These are phyloP conservation scores for Lactarius pseudohatsudake DNA, from an alignment of 768 basidiomycete species.

Conservation along the genomic window DNA sequence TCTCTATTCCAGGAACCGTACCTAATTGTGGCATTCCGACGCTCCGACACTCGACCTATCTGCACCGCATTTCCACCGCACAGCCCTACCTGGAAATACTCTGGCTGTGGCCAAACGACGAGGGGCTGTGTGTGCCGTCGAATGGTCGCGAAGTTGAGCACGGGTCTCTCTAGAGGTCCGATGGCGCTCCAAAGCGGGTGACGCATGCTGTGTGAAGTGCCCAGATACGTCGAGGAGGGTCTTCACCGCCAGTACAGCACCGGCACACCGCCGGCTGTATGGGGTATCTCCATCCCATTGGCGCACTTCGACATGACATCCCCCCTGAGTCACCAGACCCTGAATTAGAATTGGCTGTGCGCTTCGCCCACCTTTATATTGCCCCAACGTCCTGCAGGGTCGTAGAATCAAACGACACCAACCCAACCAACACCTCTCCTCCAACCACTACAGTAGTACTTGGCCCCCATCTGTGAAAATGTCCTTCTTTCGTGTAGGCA, in stretches of 20 bases:
- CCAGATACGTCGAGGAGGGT: not conserved
- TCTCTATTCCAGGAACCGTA: too few relatives aligned
- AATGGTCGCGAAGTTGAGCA: not conserved
- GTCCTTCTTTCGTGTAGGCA: not conserved
- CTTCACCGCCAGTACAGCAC: not conserved
- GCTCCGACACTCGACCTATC: not conserved
- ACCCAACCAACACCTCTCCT: not conserved
- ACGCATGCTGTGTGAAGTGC: not conserved
- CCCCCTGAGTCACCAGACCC: not conserved
- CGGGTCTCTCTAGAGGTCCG: not conserved
- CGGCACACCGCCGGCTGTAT: not conserved
- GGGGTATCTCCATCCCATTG: not conserved
- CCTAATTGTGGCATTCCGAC: not conserved
- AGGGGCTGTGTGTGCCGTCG: not conserved
- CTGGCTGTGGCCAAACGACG: not conserved
- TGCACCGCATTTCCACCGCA: not conserved
- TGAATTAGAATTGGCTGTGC: not conserved
- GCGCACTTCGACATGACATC: not conserved
- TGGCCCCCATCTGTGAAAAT: not conserved
- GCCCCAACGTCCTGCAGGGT: too few relatives aligned
- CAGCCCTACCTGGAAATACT: not conserved
- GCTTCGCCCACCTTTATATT: not conserved
- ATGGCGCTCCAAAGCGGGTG: not conserved
- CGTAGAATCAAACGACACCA: not conserved
- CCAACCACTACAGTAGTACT: not conserved